Base-by-base conservation (phyloP, 306 rosid genomes). In the Vigna nakashimae region DNA sequence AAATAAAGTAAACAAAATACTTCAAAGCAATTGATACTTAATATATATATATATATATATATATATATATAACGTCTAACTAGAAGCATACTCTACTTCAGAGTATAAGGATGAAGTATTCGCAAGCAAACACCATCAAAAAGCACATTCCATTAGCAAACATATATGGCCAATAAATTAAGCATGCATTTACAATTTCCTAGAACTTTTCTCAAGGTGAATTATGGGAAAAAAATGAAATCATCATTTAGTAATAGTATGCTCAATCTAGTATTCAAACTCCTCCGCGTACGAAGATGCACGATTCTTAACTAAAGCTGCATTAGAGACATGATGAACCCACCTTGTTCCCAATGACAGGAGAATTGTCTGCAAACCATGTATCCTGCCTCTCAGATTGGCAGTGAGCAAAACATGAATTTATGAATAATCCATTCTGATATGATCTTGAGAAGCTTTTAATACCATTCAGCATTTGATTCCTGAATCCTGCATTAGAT, bases 391-490 rank as follows among this genome's bases (percentile, higher is more conserved):
- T 87, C 90, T 95, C 98, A 51, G 86, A 77, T 84, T 95, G 99
- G 92, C 97, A 92, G 77, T 92, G 99, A 71, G 97, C 90, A 86
- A 92, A 92, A 74, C 98, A 91, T 2, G 99, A 92, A 73, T 95
- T 95, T 86, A 92, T 83, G 82, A 92, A 95, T 74, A 95, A 55
- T 59, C 99, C 99, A 81, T 91, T 92, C 76, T 88, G 75, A 32
- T 24, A 79, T 52, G 89, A 91, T 69, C 55, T 57, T 55, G 99
- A 84, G 81, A 95, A 95, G 38, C 68, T 87, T 46, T 18, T 76
- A 13, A 92, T 32, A 34, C 83, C 83, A 71, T 88, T 87, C 76
- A 95, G 79, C 98, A 95, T 92, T 73, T 91, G 88, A 74, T 86
- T 87, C 82, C 97, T 88, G 80, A 95, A 95, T 60, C 92, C 98